Conservation (phyloP, 305 asterid species). For the Fraxinus floribunda region DNA sequence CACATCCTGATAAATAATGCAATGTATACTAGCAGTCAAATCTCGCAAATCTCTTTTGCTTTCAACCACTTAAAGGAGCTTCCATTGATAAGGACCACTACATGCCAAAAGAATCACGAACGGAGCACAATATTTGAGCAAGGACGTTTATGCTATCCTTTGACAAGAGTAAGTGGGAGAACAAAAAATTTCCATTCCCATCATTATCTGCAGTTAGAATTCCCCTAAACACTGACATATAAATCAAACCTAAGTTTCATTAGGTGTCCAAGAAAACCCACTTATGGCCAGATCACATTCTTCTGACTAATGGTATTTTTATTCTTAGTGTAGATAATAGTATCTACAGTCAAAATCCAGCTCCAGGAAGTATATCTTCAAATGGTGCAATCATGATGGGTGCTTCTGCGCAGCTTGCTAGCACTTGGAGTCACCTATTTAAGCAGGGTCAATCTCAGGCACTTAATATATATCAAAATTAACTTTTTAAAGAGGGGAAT, state of each 20-base stretch:
- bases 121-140: neutral
- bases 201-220: neutral
- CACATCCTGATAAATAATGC: neutral
- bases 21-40: neutral
- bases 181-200: neutral
- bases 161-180: neutral
- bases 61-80: neutral
- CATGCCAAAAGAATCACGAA: neutral
- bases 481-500: neutral
- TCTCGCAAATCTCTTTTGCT: neutral
- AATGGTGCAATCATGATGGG: neutral
- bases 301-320: neutral
- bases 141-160: neutral
- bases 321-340: neutral
- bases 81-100: neutral
- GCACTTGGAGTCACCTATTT: neutral
- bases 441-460: neutral
- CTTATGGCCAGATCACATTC: neutral
- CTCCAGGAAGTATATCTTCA: neutral
- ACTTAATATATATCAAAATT: neutral
- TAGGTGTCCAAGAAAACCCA: neutral
- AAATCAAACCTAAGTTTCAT: neutral
- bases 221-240: neutral
- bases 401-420: neutral
- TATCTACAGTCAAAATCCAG: neutral